These are phyloP conservation scores for Crepidotus variabilis DNA, from an alignment of 768 basidiomycete genomes.

Conservation along the genomic window DNA sequence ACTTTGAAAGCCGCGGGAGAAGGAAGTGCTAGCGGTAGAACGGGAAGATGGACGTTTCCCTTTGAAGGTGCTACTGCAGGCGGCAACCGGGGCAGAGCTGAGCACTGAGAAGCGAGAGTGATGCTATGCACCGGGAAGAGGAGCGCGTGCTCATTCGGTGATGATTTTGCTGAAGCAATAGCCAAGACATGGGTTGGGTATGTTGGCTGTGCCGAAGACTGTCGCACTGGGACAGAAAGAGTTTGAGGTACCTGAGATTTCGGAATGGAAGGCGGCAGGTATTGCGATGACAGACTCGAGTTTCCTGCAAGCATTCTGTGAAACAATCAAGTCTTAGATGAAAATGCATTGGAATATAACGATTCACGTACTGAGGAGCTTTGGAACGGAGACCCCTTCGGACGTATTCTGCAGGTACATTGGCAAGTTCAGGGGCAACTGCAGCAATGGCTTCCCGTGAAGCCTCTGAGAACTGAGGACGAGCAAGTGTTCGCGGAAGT, in stretches of 20 bases:
- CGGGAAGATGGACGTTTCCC: constrained; percentile 47
- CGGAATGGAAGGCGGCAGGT: constrained; percentile 64
- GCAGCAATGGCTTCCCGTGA: constrained; percentile 55
- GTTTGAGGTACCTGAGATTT: constrained; percentile 58
- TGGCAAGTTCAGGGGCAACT: constrained; percentile 63
- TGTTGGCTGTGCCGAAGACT: constrained; percentile 24
- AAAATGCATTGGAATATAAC: constrained; percentile 12
- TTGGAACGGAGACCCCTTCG: constrained; percentile 52
- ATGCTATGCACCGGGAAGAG: constrained; percentile 63
- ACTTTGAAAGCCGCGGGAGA: constrained; percentile 65
- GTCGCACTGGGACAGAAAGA: constrained; percentile 45
- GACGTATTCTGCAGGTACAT: constrained; percentile 67
- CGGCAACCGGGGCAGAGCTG: constrained; percentile 51
- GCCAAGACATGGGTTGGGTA: constrained; percentile 58
- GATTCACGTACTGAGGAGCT: constrained; percentile 35
- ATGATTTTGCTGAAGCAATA: constrained; percentile 44
- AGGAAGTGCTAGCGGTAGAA: constrained; percentile 68
- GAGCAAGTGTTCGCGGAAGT: constrained; percentile 67
- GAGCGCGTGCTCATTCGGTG: constrained; percentile 37
- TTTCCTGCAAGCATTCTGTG: constrained; percentile 53
- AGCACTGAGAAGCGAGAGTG: constrained; percentile 58
- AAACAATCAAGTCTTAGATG: constrained; percentile 14
- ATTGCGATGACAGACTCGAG: constrained; percentile 46
- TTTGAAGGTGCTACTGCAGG: constrained; percentile 26
- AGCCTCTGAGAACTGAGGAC: constrained; percentile 57